These are phyloP conservation scores for Pulicaria dysenterica DNA, from an alignment of 129 eudicot species.

Conservation along the genomic window DNA sequence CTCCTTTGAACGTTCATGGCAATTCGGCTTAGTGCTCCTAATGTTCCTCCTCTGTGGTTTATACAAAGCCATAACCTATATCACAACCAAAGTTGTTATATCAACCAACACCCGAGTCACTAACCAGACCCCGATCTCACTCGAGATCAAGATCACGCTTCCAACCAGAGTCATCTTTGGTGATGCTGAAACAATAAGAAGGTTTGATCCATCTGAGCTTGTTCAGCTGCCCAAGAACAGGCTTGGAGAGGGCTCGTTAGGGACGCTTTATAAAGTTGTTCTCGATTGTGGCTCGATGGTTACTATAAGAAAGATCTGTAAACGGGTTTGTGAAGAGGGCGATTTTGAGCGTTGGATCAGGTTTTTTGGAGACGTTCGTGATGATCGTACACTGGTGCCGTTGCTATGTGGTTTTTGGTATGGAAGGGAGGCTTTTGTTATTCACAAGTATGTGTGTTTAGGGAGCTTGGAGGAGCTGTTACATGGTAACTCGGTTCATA, in stretches of 20 bases:
- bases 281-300: constrained; percentile 40
- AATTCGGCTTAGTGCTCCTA: constrained; percentile 15
- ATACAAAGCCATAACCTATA: constrained; percentile 26
- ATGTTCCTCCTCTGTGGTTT: constrained; percentile 23
- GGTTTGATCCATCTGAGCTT: constrained; percentile 42
- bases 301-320: constrained; percentile 34
- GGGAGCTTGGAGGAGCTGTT: constrained; percentile 61
- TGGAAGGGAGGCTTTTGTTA: constrained; percentile 48
- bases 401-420: constrained; percentile 46
- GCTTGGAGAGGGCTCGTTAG: constrained; percentile 51
- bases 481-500: constrained; percentile 32
- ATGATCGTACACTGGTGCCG: constrained; percentile 35
- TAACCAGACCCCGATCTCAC: constrained; percentile 42
- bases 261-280: constrained; percentile 53
- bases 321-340: constrained; percentile 25
- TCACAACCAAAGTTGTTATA: constrained; percentile 22
- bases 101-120: constrained; percentile 32
- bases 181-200: constrained; percentile 26
- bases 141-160: constrained; percentile 47
- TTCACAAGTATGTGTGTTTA: constrained; percentile 46
- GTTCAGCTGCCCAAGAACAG: constrained; percentile 47
- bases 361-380: constrained; percentile 40
- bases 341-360: constrained; percentile 47
- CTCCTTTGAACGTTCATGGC: constrained; percentile 18
- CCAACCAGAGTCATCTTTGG: constrained; percentile 45